These are phyloP conservation scores for Lentinula novae-zelandiae DNA, from an alignment of 1,284 basidiomycete species.

Conservation along the genomic window DNA sequence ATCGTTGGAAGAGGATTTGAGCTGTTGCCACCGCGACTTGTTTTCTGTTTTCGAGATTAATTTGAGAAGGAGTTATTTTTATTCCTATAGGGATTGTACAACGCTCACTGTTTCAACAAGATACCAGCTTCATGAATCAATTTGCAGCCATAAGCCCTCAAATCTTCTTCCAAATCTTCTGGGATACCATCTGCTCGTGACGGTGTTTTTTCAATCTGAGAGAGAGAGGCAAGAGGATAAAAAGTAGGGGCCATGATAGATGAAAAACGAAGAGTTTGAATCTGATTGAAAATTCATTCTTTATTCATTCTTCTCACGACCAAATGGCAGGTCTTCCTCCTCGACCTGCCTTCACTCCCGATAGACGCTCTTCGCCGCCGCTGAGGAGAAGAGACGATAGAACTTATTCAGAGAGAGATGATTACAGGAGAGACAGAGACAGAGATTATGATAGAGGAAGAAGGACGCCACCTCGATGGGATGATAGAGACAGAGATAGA, in stretches of 20 bases:
- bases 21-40: conserved; percentile 96
- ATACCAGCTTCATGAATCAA: conserved; percentile 94
- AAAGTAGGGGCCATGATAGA: conserved; percentile 51
- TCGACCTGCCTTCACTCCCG: conserved; percentile 26
- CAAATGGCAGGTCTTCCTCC: conserved; percentile 29
- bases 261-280: background rate
- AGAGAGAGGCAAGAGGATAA: conserved; percentile 81
- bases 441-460: conserved; percentile 4
- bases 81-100: no score
- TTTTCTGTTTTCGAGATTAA: conserved; percentile 55
- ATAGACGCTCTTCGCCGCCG: conserved; percentile 14
- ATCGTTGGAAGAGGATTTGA: conserved; percentile 94
- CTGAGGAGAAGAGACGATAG: conserved; percentile 12
- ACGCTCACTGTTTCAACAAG: conserved; percentile 77
- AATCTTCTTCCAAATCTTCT: conserved; percentile 76
- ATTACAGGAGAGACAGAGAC: conserved; percentile 15
- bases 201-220: conserved; percentile 77
- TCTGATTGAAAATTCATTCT: background rate
- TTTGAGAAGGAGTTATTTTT: conserved; percentile 7
- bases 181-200: conserved; percentile 84
- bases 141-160: conserved; percentile 86
- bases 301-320: background rate
- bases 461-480: background rate
- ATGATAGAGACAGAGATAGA: conserved; percentile 1
- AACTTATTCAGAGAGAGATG: conserved; percentile 7